Conservation (phyloP, 2,329 filamentous ascomycete species). For the Talaromyces marneffei region DNA sequence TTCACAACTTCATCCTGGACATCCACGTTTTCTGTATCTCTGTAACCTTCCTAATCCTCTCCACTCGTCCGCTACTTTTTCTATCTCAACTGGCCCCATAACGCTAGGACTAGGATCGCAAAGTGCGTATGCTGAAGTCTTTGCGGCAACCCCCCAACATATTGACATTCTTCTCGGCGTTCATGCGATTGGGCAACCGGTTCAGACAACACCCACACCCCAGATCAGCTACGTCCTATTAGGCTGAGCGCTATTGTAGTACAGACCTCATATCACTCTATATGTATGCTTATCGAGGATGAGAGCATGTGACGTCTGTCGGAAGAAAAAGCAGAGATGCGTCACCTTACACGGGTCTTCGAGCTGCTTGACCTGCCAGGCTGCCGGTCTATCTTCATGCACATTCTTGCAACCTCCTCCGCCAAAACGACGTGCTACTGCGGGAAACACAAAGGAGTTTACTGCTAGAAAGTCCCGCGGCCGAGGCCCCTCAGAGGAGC, state of each 20-base stretch:
- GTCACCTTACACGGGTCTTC: slow-evolving; percentile 70
- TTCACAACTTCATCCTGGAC: not conserved
- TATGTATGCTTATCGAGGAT: not conserved
- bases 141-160: not conserved
- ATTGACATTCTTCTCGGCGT: not conserved
- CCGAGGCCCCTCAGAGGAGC: not conserved
- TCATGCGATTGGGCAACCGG: not conserved
- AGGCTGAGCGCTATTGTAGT: not conserved
- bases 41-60: not conserved
- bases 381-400: slow-evolving; percentile 66
- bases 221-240: not conserved
- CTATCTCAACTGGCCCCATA: not conserved
- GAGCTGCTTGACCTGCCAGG: slow-evolving; percentile 69
- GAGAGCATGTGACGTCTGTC: slow-evolving; percentile 63
- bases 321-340: slow-evolving; percentile 67
- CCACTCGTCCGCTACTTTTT: not conserved
- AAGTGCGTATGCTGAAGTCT: not conserved
- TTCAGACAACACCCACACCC: not conserved
- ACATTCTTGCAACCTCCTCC: slow-evolving; percentile 71
- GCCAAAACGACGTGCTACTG: slow-evolving; percentile 76
- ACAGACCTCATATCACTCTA: not conserved
- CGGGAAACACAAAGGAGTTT: slow-evolving; percentile 85
- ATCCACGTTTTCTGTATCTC: not conserved
- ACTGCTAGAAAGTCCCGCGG: slow-evolving; percentile 51
- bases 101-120: not conserved